Evolutionary conservation across 169 alveolate genomes (phyloP), one percentile per base, ranked within the genome.

Genomic region (Ichthyophthirius multifiliis): DNA sequence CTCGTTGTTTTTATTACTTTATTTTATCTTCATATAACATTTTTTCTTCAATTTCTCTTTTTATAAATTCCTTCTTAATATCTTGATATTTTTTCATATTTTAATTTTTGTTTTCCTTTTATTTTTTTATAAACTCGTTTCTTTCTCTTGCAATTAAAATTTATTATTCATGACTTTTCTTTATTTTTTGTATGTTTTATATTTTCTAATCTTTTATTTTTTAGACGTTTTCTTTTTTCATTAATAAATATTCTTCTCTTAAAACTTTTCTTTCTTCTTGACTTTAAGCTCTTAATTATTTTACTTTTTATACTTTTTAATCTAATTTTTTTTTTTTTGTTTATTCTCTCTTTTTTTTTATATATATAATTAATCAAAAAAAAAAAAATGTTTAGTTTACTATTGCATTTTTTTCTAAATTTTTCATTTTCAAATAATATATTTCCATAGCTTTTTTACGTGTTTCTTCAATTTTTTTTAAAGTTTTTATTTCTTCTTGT

Each of bases 381-480:
- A 55, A 27, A 34, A 2, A 0, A 55, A 55, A 55, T 27, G 10
- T 15, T 15, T 20, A 1, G 15, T n/a, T 77, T 73, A 64, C 46
- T 13, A 13, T 41, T 43, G 41, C 20, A 12, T 31, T 18, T 64
- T 45, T 78, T 37, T 86, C 85, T 64, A 88, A 83, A 43, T 92
- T 89, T 39, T 82, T 85, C 63, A 46, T 48, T 65, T 89, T 89
- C 35, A 89, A 74, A 18, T 63, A 75, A 15, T 64, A 73, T 23
- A 92, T 76, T 47, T 92, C 94, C 34, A 47, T 82, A 0, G 96
- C 85, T 27, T 88, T 83, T 64, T 89, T 85, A 27, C 91, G 84
- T 12, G 93, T 92, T 73, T 89, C 93, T 46, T 92, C 94, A n/a
- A 92, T 92, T 32, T 89, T 92, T 76, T 89, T 92, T 88, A 91